Evolutionary conservation across 768 basidiomycete species (phyloP).

Genomic region (Fomitopsis pulvina): DNA sequence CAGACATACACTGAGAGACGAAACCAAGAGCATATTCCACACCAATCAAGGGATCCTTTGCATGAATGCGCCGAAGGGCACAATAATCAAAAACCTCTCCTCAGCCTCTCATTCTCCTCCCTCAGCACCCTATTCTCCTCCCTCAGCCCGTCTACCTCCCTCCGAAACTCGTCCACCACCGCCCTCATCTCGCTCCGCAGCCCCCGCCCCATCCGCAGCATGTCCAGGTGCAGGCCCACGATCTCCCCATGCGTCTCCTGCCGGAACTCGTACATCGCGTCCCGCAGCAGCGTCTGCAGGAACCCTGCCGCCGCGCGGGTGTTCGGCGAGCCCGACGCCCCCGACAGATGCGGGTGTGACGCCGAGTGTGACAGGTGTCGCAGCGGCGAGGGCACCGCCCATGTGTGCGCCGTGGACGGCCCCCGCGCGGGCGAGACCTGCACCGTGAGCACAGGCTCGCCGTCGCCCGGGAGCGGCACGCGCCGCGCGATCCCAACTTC

Average conservation of each 20-base stretch:
- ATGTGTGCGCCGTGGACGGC: constrained; percentile 4
- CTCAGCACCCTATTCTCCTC: constrained; percentile 46
- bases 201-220: constrained; percentile 62
- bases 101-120: constrained; percentile 60
- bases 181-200: constrained; percentile 62
- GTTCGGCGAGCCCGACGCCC: constrained; percentile 35
- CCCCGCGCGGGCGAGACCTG: constrained; percentile 26
- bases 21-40: too few relatives aligned
- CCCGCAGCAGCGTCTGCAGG: constrained; percentile 56
- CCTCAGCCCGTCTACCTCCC: constrained; percentile 42
- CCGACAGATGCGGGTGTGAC: constrained; percentile 22
- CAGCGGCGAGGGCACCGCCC: constrained; percentile 16
- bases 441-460: constrained; percentile 11
- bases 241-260: constrained; percentile 66
- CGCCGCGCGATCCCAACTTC: constrained; percentile 17
- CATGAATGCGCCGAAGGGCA: too few relatives aligned
- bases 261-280: constrained; percentile 70
- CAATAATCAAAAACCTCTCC: constrained; percentile 31
- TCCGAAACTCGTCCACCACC: constrained; percentile 54
- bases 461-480: constrained; percentile 2
- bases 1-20: too few relatives aligned
- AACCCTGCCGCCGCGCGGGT: constrained; percentile 47
- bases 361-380: constrained; percentile 31
- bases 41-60: too few relatives aligned
- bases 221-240: constrained; percentile 67